Evolutionary conservation across 208 protist species (phyloP), one percentile per base, ranked within the genome.

Genomic region (Wallacemonas sp.): DNA sequence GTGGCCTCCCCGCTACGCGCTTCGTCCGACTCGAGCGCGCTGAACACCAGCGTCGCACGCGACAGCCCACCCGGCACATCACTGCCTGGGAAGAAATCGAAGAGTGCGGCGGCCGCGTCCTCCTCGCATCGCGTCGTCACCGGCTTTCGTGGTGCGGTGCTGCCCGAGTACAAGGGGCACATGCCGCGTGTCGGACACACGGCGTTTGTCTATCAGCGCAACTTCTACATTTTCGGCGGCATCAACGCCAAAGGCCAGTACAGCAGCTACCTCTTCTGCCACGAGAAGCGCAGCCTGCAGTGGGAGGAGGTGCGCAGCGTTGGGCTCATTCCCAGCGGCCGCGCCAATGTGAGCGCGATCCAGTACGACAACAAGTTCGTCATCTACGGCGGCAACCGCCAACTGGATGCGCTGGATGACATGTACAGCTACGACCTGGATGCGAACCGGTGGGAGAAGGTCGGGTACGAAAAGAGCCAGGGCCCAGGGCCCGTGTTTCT

Each of bases 201-300:
- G 1, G 82, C 78, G n/a, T 66, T 96, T 23, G 76, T 84, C 42
- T 93, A 94, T 61, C 69, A 87, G 32, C 63, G 81, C 25, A 71
- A 86, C 62, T 59, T 94, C 16, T 93, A 91, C 62, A 70, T 96
- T 49, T 96, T 89, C 67, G 91, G 91, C 23, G 91, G 91, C 0
- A 73, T 82, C 52, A 90, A 85, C 36, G 68, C 59, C 11, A 92
- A 87, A 29, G 84, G 82, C 36, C 72, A 80, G 48, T 96, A 89
- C 63, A 77, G 62, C 33, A 87, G 66, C 45, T 68, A 82, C 39
- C 67, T 95, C 23, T 92, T 79, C 66, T 83, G 72, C 31, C 82
- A 92, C 44, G 76, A 84, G 54, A 93, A 92, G 71, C 84, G 82
- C 45, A 96, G 73, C n/a, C 61, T 93, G 23, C 75, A 87, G 23